Conservation (phyloP, 2,329 filamentous ascomycete genomes). For the Aspergillus proliferans region DNA sequence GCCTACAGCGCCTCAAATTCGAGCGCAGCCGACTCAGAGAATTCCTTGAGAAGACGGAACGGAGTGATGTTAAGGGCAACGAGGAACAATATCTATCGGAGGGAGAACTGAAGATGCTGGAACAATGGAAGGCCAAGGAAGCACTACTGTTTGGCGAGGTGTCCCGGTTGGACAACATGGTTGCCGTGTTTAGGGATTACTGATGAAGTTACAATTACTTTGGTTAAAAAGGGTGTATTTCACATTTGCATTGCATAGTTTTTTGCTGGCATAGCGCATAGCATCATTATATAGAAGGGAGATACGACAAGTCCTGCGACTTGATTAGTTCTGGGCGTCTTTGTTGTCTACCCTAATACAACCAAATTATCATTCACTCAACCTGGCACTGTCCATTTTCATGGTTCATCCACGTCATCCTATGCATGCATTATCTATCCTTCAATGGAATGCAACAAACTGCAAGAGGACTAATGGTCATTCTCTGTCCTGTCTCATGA, state of each 20-base stretch:
- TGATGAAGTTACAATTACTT: constrained; percentile 31
- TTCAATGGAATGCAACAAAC: too few relatives aligned
- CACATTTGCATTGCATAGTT: not conserved
- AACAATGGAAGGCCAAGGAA: constrained; percentile 56
- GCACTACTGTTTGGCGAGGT: constrained; percentile 74
- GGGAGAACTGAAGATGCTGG: constrained; percentile 64
- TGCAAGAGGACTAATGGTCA: too few relatives aligned
- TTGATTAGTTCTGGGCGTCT: too few relatives aligned
- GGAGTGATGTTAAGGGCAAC: constrained; percentile 77
- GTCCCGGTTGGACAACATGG: constrained; percentile 73
- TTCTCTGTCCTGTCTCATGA: too few relatives aligned
- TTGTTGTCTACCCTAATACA: too few relatives aligned
- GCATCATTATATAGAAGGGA: not conserved
- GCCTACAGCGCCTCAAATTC: constrained; percentile 70
- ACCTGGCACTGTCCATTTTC: too few relatives aligned
- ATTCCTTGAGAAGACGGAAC: constrained; percentile 73
- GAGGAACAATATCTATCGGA: constrained; percentile 73
- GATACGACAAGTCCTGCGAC: too few relatives aligned
- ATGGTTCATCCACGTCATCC: too few relatives aligned
- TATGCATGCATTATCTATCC: too few relatives aligned
- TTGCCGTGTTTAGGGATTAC: constrained; percentile 76
- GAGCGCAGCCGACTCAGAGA: constrained; percentile 66
- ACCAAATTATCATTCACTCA: too few relatives aligned
- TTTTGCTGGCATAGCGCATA: not conserved
- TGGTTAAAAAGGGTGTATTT: not conserved